Conservation (phyloP, 2,329 filamentous ascomycete species). For the Monosporascus sp. region DNA sequence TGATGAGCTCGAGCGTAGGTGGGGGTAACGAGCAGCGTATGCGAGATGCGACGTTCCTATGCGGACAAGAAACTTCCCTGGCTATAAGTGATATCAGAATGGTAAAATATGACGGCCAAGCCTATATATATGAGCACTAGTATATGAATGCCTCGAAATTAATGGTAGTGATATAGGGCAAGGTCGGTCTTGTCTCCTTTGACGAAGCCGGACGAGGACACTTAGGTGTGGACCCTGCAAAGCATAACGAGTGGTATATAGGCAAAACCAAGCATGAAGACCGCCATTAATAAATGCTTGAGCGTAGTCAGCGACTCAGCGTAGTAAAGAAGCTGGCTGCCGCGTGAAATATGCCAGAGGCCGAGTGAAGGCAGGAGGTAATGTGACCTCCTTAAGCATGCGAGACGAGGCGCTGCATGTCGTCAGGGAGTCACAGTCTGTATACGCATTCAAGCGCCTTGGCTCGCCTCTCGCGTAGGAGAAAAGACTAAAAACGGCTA, state of each 20-base stretch:
- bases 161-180: not conserved
- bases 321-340: not conserved
- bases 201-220: not conserved
- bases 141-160: not conserved
- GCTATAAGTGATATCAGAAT: not conserved
- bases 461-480: not conserved
- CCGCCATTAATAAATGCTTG: not conserved
- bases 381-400: not conserved
- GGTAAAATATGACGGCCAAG: not conserved
- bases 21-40: not conserved
- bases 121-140: not conserved
- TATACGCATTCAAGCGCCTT: not conserved
- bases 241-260: not conserved
- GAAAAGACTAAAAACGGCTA: too few species aligned
- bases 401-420: not conserved
- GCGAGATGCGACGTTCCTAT: not conserved
- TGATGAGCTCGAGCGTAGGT: conserved; percentile 17
- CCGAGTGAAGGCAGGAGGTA: not conserved
- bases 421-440: not conserved
- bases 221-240: not conserved
- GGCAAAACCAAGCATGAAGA: not conserved
- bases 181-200: not conserved
- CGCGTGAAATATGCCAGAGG: not conserved
- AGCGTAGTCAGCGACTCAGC: not conserved
- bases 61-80: conserved; percentile 19